These are phyloP conservation scores for Immersiporthe knoxdaviesiana DNA, from an alignment of 2,329 filamentous ascomycete genomes.

Conservation along the genomic window DNA sequence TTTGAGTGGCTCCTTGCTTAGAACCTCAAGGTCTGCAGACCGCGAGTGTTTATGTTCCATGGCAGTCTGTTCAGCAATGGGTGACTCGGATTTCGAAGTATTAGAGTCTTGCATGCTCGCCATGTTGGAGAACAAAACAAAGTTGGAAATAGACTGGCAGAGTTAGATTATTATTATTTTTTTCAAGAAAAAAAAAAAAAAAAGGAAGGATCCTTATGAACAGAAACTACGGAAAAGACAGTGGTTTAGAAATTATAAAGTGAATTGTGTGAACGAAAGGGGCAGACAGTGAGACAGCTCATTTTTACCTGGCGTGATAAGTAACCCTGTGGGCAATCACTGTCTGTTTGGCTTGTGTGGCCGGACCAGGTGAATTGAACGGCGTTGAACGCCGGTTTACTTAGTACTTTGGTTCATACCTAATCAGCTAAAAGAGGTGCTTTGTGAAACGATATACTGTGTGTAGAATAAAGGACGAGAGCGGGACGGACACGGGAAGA, in stretches of 20 bases:
- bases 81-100: not conserved
- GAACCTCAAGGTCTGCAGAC: not conserved
- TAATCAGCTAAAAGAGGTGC: not conserved
- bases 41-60: not conserved
- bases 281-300: not conserved
- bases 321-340: not conserved
- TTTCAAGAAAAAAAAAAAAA: not conserved
- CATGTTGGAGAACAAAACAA: not conserved
- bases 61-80: not conserved
- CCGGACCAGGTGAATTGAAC: not conserved
- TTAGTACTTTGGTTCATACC: not conserved
- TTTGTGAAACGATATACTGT: not conserved
- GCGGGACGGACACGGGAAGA: conserved; percentile 2
- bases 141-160: too few species aligned
- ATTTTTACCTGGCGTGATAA: not conserved
- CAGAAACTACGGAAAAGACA: not conserved
- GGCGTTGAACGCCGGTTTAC: not conserved
- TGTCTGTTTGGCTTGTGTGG: not conserved
- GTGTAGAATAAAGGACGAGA: not conserved
- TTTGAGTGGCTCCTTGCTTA: not conserved
- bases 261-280: not conserved
- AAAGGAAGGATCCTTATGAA: not conserved
- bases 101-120: not conserved
- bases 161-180: too few species aligned
- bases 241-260: not conserved